Evolutionary conservation across 2,329 filamentous ascomycete species (phyloP), one percentile per base, ranked within the genome.

Genomic region (Zymoseptoria crescenta): DNA sequence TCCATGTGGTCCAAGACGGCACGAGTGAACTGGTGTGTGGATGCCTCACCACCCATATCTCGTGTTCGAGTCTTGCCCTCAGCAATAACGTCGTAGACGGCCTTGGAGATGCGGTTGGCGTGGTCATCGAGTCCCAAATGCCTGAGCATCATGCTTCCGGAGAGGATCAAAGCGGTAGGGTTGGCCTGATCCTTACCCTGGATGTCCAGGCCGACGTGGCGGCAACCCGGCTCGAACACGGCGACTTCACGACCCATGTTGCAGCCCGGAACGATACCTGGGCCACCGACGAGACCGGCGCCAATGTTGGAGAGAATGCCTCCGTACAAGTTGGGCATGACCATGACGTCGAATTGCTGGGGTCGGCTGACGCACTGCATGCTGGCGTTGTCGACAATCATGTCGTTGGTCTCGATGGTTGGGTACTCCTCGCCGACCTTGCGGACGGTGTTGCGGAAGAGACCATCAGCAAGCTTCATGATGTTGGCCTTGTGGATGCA

Each of bases 401-500:
- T 96, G 81, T 99, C 94, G 82, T 95, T 95, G 74, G 87, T 88
- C 82, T 96, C 89, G 70, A 99, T 83, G 64, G 90, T 95, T 61
- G 94, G 93, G 81, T 94, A 99, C 77, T 96, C 91, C 81, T 95
- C 89, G 67, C 91, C 89, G 68, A 94, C 87, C 72, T 87, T 83
- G 82, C 96, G 91, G 84, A 97, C 95, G 69, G 94, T 97, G 81
- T 87, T 93, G 76, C 94, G 89, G 90, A 99, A 99, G 59, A 99
- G 89, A 79, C 94, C 94, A 71, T 99, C 94, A 76, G 92, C 93
- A 61, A 99, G 84, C 85, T 99, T 99, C 94, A 99, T 99, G 82
- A 99, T 99, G 84, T 99, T 99, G 80, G 94, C 94, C 85, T 99
- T 99, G 88, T 99, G 94, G 75, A 99, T 97, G 82, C 93, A 96